phyloP scores from a whole-genome alignment of 768 basidiomycete genomes.

The Termitomyces sp. region DNA sequence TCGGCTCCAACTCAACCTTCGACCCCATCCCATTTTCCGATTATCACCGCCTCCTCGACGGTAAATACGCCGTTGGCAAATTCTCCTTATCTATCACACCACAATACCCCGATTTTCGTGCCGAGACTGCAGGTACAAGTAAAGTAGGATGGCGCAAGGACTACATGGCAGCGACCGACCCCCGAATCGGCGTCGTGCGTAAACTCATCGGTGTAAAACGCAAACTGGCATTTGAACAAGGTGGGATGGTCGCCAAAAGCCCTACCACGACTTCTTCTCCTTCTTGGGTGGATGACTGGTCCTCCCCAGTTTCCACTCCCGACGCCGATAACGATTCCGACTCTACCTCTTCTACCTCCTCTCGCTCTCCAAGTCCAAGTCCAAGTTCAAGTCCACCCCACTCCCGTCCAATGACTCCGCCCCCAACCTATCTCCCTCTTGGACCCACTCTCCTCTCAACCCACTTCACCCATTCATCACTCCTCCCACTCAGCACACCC shows the following conservation, averaged over 20 bases:
- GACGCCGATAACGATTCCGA: slow-evolving; percentile 26
- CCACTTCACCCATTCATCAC: slow-evolving; percentile 56
- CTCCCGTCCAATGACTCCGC: slow-evolving; percentile 64
- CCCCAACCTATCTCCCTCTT: slow-evolving; percentile 62
- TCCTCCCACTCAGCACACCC: slow-evolving; percentile 58
- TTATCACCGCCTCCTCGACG: slow-evolving; percentile 57
- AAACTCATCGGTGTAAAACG: slow-evolving; percentile 70
- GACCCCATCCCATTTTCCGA: slow-evolving; percentile 73
- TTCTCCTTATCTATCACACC: slow-evolving; percentile 53
- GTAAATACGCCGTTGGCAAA: slow-evolving; percentile 72
- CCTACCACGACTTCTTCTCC: not conserved
- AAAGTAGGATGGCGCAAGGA: slow-evolving; percentile 36
- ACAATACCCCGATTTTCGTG: not conserved
- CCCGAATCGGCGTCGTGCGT: slow-evolving; percentile 60
- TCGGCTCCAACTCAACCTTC: slow-evolving; percentile 31
- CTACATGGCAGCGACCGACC: slow-evolving; percentile 65
- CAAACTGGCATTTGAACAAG: slow-evolving; percentile 38
- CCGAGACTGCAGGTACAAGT: not conserved
- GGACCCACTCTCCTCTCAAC: slow-evolving; percentile 66
- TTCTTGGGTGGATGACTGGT: slow-evolving; percentile 3
- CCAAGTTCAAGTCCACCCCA: slow-evolving; percentile 19
- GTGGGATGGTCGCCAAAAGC: slow-evolving; percentile 17
- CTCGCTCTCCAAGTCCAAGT: slow-evolving; percentile 27
- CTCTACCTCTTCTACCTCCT: slow-evolving; percentile 13
- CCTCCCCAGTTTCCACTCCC: slow-evolving; percentile 16